Percentiles rank a stretch among this genome's conserved stretches.
Conservation (phyloP, 352 stramenopile genomes). For the Globisporangium acanthophoron region DNA sequence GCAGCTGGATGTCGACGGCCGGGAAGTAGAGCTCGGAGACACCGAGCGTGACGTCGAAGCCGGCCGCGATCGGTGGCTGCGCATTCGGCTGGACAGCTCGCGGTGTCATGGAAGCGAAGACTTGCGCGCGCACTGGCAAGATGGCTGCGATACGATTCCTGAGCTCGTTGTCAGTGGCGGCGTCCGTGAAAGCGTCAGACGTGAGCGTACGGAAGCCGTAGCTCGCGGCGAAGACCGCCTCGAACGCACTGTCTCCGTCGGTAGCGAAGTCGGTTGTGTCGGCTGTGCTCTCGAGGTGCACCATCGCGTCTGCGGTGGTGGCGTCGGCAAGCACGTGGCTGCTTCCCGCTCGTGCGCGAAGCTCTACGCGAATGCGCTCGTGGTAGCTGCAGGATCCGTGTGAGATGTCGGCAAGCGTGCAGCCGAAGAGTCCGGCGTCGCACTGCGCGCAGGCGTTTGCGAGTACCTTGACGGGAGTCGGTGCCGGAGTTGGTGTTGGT, state of each 20-base stretch:
- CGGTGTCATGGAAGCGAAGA: not conserved
- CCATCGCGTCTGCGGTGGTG: conserved; percentile 12
- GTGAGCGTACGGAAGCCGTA: conserved; percentile 14
- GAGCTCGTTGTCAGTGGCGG: conserved; percentile 7
- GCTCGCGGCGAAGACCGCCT: conserved; percentile 12
- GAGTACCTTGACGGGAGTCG: not conserved
- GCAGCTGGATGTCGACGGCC: not conserved
- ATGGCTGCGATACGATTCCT: conserved; percentile 5
- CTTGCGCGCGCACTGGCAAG: conserved; percentile 4
- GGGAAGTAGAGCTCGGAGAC: conserved; percentile 11
- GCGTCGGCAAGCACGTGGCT: conserved; percentile 5
- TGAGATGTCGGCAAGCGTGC: not conserved
- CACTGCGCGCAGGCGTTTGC: conserved; percentile 6
- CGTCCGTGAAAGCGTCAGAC: conserved; percentile 8
- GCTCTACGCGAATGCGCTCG: conserved; percentile 2
- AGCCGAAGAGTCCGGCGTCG: conserved; percentile 6
- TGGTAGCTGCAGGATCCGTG: conserved; percentile 11
- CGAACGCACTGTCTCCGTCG: conserved; percentile 1
- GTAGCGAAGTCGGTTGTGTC: conserved; percentile 8
- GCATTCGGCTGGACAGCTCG: not conserved
- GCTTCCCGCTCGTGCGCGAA: not conserved
- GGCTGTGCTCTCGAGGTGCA: conserved; percentile 5
- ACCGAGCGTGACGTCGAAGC: conserved; percentile 7
- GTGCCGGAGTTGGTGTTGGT: not conserved
- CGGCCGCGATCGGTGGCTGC: not conserved